phyloP scores from a whole-genome alignment of 2,329 filamentous ascomycete genomes.

The Fusarium praegraminearum region DNA sequence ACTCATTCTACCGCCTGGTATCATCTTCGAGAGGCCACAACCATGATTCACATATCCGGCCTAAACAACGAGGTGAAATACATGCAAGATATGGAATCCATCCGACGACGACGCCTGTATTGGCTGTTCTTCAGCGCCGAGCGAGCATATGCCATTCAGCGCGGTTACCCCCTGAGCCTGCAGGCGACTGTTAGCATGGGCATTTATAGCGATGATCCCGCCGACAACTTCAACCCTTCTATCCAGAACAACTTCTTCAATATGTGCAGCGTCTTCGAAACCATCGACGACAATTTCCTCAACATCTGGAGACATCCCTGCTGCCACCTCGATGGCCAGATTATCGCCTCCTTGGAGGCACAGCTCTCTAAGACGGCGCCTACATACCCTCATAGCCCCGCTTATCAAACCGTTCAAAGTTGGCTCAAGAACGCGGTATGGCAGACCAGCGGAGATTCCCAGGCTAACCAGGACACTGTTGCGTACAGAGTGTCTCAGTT shows the following conservation, averaged over 20 bases:
- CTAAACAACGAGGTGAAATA: constrained; percentile 75
- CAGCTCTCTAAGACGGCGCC: not conserved
- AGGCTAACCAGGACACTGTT: constrained; percentile 63
- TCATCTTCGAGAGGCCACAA: constrained; percentile 80
- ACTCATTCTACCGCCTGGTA: constrained; percentile 84
- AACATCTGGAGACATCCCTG: constrained; percentile 75
- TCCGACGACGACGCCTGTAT: constrained; percentile 74
- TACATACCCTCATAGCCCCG: constrained; percentile 64
- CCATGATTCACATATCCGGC: constrained; percentile 70
- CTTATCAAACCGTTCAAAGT: constrained; percentile 70
- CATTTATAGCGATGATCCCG: constrained; percentile 72
- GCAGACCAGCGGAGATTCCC: constrained; percentile 67
- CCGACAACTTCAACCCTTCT: constrained; percentile 65
- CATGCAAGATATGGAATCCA: constrained; percentile 67
- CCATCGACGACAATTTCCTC: constrained; percentile 74
- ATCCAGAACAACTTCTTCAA: constrained; percentile 68
- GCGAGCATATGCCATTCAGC: constrained; percentile 78
- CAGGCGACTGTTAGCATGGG: constrained; percentile 74
- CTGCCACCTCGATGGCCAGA: constrained; percentile 66
- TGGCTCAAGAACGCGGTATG: constrained; percentile 74
- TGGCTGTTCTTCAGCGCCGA: constrained; percentile 81
- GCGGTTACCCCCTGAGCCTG: constrained; percentile 76
- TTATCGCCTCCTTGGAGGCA: constrained; percentile 54
- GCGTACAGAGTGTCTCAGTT: constrained; percentile 72
- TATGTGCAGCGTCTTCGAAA: constrained; percentile 72